phyloP scores from a whole-genome alignment of 2,329 filamentous ascomycete genomes.

The Colletotrichum tropicale region DNA sequence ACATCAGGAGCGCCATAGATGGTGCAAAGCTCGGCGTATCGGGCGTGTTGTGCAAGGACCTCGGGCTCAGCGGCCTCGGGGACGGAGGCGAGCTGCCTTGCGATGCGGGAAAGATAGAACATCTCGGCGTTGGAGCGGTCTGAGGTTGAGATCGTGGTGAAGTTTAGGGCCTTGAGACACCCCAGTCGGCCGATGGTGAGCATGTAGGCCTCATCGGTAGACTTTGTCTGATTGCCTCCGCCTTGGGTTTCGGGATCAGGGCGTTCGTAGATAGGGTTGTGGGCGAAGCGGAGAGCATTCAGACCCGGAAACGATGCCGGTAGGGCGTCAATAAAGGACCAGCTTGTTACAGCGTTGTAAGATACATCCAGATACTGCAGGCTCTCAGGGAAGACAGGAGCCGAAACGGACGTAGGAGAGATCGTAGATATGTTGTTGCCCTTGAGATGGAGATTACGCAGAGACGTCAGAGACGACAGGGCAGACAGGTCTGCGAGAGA shows the following conservation, averaged over 20 bases:
- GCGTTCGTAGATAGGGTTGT: conserved; percentile 82
- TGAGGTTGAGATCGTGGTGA: conserved; percentile 69
- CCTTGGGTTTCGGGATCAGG: conserved; percentile 39
- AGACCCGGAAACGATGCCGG: conserved; percentile 73
- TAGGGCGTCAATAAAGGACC: conserved; percentile 77
- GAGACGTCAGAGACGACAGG: conserved; percentile 53
- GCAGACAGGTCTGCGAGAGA: conserved; percentile 60
- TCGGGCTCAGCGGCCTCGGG: conserved; percentile 55
- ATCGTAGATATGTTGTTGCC: conserved; percentile 70
- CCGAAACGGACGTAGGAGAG: conserved; percentile 28
- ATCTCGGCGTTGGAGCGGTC: conserved; percentile 89
- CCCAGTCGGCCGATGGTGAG: conserved; percentile 79
- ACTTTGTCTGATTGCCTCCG: conserved; percentile 44
- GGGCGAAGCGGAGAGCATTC: conserved; percentile 75
- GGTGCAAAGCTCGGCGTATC: conserved; percentile 76
- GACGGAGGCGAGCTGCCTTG: conserved; percentile 70
- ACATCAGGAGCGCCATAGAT: conserved; percentile 76
- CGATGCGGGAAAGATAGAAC: conserved; percentile 89
- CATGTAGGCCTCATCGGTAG: conserved; percentile 86
- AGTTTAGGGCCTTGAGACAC: conserved; percentile 73
- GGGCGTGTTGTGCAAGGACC: conserved; percentile 69
- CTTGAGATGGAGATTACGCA: conserved; percentile 73
- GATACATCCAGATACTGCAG: conserved; percentile 75
- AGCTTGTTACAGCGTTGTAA: conserved; percentile 71
- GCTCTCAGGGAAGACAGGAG: conserved; percentile 55